Conservation (phyloP, 208 protist genomes). For the Porcisia deanei region DNA sequence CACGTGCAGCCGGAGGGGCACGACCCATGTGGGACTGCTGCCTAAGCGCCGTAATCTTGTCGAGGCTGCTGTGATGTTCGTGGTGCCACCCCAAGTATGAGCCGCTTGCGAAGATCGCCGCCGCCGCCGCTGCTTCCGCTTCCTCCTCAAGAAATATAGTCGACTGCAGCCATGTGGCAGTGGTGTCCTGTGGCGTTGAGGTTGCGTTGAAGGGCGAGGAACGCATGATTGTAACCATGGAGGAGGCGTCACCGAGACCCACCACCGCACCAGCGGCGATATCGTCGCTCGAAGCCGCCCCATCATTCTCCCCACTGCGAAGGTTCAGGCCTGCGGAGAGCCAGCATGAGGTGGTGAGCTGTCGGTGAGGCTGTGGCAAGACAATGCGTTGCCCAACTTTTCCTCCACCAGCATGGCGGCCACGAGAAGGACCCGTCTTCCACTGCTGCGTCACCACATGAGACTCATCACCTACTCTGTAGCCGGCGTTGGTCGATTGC, state of each 20-base stretch:
- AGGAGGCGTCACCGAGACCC: conserved; percentile 8
- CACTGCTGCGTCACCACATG: background rate
- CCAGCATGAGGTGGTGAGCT: conserved; percentile 40
- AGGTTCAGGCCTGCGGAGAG: conserved; percentile 8
- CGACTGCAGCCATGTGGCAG: conserved; percentile 7
- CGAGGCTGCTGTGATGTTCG: background rate
- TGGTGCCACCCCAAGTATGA: background rate
- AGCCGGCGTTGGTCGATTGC: background rate
- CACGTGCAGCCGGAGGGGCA: background rate
- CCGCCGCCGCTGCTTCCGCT: background rate
- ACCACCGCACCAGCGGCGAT: background rate
- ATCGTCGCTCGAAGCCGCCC: background rate
- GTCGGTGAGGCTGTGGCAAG: conserved; percentile 32
- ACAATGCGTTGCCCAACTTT: background rate
- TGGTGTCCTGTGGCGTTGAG: background rate
- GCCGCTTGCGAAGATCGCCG: conserved; percentile 3
- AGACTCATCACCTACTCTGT: background rate
- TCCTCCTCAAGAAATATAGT: conserved; percentile 24
- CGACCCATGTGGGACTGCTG: background rate
- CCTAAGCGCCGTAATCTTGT: background rate
- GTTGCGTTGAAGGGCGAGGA: background rate
- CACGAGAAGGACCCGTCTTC: background rate
- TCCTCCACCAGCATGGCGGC: background rate
- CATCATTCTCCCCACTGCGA: background rate
- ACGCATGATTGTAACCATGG: conserved; percentile 13